These are phyloP conservation scores for Phycomyces blakesleeanus DNA, from an alignment of 192 early-diverging fungal species.

Conservation along the genomic window DNA sequence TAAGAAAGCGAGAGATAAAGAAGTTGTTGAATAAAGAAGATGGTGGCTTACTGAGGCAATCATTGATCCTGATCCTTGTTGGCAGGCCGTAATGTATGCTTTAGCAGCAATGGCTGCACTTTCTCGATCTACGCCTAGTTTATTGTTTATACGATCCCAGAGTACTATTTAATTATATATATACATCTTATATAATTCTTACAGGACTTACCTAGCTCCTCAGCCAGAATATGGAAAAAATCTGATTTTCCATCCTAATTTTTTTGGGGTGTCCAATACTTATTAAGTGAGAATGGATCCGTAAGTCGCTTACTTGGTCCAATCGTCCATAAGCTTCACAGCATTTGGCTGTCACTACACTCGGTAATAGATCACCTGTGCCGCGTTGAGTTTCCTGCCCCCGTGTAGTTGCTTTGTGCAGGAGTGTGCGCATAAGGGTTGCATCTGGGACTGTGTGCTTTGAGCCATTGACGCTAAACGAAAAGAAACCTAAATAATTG, in stretches of 20 bases:
- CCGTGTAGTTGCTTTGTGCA: slow-evolving; percentile 34
- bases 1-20: not conserved
- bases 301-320: slow-evolving; percentile 15
- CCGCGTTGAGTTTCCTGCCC: slow-evolving; percentile 34
- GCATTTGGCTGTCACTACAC: slow-evolving; percentile 47
- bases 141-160: too few species aligned
- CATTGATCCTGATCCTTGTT: slow-evolving; percentile 25
- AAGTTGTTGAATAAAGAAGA: too few species aligned
- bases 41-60: not conserved
- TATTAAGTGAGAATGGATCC: too few species aligned
- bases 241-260: slow-evolving; percentile 37
- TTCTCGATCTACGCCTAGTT: slow-evolving; percentile 42
- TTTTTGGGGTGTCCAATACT: not conserved
- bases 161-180: too few species aligned
- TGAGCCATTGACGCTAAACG: slow-evolving; percentile 8
- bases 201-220: slow-evolving; percentile 36
- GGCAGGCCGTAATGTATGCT: slow-evolving; percentile 23
- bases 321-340: slow-evolving; percentile 56
- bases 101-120: slow-evolving; percentile 26
- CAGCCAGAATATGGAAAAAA: slow-evolving; percentile 47
- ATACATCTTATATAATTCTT: too few species aligned
- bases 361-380: slow-evolving; percentile 48
- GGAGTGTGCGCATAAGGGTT: slow-evolving; percentile 36
- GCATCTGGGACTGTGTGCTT: slow-evolving; percentile 27
- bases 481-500: slow-evolving; percentile 13